A percentile compares a stretch with the other conserved stretches of the same genome.
Evolutionary conservation across 169 alveolate species (phyloP).

Genomic region (Plasmodium gonderi): DNA sequence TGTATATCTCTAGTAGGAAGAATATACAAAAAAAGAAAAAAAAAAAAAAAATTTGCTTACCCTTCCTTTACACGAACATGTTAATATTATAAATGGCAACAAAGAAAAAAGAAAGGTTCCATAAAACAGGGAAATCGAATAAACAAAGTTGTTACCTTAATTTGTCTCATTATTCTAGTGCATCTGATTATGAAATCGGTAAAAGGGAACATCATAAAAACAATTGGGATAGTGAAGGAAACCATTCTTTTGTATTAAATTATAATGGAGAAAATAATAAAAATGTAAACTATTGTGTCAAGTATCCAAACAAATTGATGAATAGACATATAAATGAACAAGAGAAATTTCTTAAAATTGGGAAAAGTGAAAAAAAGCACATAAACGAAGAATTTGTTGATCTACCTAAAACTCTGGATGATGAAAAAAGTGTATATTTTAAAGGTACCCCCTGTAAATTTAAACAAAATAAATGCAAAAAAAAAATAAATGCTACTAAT

Average conservation of each 20-base stretch:
- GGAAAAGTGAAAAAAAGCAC: constrained; percentile 3
- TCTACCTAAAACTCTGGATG: constrained; percentile 2
- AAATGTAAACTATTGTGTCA: not conserved
- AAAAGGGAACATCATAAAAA: not conserved
- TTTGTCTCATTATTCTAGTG: constrained; percentile 4
- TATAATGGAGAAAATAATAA: not conserved
- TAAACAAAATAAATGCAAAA: constrained; percentile 43
- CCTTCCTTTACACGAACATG: not conserved
- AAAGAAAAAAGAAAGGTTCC: constrained; percentile 52
- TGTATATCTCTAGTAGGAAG: not conserved
- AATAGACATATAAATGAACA: not conserved
- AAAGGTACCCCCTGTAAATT: constrained; percentile 49
- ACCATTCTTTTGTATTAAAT: not conserved
- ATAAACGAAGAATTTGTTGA: constrained; percentile 20
- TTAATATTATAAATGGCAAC: constrained; percentile 40
- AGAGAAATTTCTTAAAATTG: not conserved
- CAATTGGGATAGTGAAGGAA: not conserved
- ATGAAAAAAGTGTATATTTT: not conserved
- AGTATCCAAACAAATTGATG: not conserved
- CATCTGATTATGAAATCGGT: not conserved
- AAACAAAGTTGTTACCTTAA: constrained; percentile 3
- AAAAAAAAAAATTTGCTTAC: not conserved
- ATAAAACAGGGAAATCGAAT: constrained; percentile 55
- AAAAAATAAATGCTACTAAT: not conserved
- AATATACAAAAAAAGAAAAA: too few species aligned